Evolutionary conservation across 345 rosid genomes (phyloP).

Genomic region (Sonneratia alba): DNA sequence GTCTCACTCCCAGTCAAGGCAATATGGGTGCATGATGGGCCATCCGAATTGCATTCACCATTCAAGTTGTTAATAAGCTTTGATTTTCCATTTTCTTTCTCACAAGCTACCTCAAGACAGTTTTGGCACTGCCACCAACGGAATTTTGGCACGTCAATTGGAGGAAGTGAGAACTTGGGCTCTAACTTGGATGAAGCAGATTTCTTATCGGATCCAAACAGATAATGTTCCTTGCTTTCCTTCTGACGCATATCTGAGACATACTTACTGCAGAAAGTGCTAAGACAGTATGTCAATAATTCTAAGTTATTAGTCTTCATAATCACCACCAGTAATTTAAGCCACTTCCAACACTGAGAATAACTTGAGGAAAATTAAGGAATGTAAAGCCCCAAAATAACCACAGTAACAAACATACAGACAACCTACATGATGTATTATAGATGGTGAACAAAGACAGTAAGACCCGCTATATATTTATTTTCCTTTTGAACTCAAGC

Average conservation of each 20-base stretch:
- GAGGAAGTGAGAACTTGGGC: slow-evolving; percentile 11
- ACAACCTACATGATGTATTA: background rate
- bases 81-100: slow-evolving; percentile 5
- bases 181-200: background rate
- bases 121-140: slow-evolving; percentile 19
- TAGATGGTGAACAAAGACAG: background rate
- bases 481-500: background rate
- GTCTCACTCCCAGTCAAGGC: slow-evolving; percentile 9
- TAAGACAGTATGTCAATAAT: background rate
- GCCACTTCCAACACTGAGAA: background rate
- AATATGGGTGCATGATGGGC: slow-evolving; percentile 4
- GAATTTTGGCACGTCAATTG: slow-evolving; percentile 14
- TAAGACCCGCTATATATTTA: background rate
- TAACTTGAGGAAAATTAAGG: background rate
- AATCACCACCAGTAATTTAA: background rate
- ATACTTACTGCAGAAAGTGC: slow-evolving; percentile 14
- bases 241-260: slow-evolving; percentile 19
- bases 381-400: background rate
- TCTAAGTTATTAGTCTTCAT: background rate
- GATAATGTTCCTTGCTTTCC: slow-evolving; percentile 8
- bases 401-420: background rate
- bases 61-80: background rate
- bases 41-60: slow-evolving; percentile 8
- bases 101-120: slow-evolving; percentile 5
- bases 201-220: slow-evolving; percentile 8